Evolutionary conservation across 2,329 filamentous ascomycete species (phyloP), one percentile per base, ranked within the genome.

Genomic region (Elsinoe necatrix): DNA sequence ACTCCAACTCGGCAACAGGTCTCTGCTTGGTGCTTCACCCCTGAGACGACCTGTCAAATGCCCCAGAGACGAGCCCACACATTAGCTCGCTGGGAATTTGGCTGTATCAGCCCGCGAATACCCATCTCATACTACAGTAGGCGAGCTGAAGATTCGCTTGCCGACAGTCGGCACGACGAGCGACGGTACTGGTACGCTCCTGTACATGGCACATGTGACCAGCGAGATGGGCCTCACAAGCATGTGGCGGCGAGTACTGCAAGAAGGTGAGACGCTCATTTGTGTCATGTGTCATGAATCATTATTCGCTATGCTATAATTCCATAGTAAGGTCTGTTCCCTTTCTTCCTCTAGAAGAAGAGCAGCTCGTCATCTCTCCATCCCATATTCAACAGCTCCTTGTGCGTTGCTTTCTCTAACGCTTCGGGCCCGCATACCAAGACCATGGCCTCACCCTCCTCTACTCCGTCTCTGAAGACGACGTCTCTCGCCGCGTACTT

Each of bases 391-490:
- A 76, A 67, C 63, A 87, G 67, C 23, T 80, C 78, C 45, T 73
- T 68, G 61, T 79, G 78, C 3, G 81, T 82, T 57, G 77, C 81
- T 59, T 82, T 84, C 72, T 95, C 89, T 74, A 95, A 75, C 2
- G 84, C 72, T 62, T 79, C 81, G 0, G 90, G 90, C 1, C 90
- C 90, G 71, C 90, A 95, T 14, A 95, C 77, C 58, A 95, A 71
- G 12, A 89, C 82, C 75, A 95, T 64, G 2, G 67, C 67, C n/a
- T 68, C 67, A 5, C 80, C 77, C 23, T 80, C 77, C 29, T 63
- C 59, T 16, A 37, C 59, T 35, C 64, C 62, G 51, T 51, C 60
- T 5, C 37, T n/a, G 12, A 42, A 55, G 1, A 61, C 41, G 4
- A 42, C 52, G 0, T 73, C 74, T 37, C 64, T 61, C 31, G 61